Evolutionary conservation across 768 basidiomycete genomes (phyloP).

Genomic region (Boletus barrowsii): DNA sequence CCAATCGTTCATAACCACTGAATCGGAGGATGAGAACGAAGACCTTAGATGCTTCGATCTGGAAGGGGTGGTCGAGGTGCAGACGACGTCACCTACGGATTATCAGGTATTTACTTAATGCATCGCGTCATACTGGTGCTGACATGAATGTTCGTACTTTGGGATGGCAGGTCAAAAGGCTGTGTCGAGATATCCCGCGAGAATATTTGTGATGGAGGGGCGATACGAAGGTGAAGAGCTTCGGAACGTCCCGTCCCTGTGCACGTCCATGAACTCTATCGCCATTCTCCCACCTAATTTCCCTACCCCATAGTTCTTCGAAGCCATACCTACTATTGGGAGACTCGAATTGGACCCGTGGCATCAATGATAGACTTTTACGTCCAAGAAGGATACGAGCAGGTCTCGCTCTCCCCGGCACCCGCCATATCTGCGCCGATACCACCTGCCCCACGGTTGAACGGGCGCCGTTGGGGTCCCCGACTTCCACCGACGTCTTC

Average conservation of each 20-base stretch:
- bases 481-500: slow-evolving; percentile 12
- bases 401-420: slow-evolving; percentile 10
- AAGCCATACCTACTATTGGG: slow-evolving; percentile 63
- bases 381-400: slow-evolving; percentile 14
- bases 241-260: slow-evolving; percentile 37
- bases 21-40: slow-evolving; percentile 53
- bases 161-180: slow-evolving; percentile 52
- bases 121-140: not conserved
- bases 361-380: slow-evolving; percentile 53
- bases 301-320: slow-evolving; percentile 57
- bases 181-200: slow-evolving; percentile 94
- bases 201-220: slow-evolving; percentile 84
- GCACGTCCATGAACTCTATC: not conserved
- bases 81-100: slow-evolving; percentile 42
- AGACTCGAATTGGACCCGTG: slow-evolving; percentile 31
- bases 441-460: no score
- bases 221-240: slow-evolving; percentile 89
- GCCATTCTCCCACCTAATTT: not conserved
- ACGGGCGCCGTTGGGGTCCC: not conserved
- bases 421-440: not conserved
- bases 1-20: slow-evolving; percentile 54
- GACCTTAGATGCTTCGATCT: slow-evolving; percentile 35
- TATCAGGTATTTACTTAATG: slow-evolving; percentile 34
- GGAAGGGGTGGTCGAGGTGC: slow-evolving; percentile 37
- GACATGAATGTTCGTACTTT: no score